Conservation (phyloP, 148 eudicot genomes). For the Rheum nobile region DNA sequence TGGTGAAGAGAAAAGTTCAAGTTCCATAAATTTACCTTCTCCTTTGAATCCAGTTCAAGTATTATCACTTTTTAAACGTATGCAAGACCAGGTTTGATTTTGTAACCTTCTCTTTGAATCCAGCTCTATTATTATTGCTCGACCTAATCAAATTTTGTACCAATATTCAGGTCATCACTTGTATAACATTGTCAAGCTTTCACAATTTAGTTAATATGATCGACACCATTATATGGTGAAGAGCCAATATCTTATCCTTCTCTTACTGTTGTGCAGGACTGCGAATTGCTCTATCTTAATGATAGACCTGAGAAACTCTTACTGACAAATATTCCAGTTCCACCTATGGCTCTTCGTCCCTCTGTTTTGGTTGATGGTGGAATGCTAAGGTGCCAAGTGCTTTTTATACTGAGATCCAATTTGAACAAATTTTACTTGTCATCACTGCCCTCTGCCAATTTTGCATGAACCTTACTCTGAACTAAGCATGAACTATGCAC, state of each 20-base stretch:
- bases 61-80: conserved; percentile 54
- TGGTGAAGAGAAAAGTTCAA: conserved; percentile 22
- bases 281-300: conserved; percentile 65
- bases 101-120: conserved; percentile 25
- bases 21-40: conserved; percentile 16
- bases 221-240: neutral
- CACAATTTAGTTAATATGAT: neutral
- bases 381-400: conserved; percentile 41
- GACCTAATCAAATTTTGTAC: conserved; percentile 45
- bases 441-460: conserved; percentile 1
- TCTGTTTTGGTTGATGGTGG: conserved; percentile 87
- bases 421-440: neutral
- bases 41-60: conserved; percentile 50
- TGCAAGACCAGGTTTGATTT: conserved; percentile 61
- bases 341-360: conserved; percentile 90
- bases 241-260: neutral
- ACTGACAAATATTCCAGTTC: conserved; percentile 57
- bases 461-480: neutral
- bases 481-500: neutral
- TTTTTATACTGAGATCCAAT: conserved; percentile 1
- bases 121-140: conserved; percentile 40
- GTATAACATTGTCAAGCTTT: neutral
- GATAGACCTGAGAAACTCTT: conserved; percentile 91
- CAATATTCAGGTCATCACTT: neutral
- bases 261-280: conserved; percentile 41